Conservation (phyloP, 805 yeast species). For the Torulaspora indica region DNA sequence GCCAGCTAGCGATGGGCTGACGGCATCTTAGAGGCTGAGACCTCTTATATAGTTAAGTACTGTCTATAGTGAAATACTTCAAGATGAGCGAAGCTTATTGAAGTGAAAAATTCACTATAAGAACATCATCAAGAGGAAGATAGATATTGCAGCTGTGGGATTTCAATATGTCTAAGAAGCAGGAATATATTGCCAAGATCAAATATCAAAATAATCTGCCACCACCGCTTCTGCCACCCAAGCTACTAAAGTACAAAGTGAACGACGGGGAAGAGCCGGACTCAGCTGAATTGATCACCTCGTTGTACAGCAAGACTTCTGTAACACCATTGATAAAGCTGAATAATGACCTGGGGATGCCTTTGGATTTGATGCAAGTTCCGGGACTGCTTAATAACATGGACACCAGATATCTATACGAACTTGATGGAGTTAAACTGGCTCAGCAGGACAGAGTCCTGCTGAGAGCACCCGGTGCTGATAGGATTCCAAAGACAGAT, state of each 20-base stretch:
- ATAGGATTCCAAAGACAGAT: slow-evolving; percentile 35
- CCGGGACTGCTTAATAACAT: slow-evolving; percentile 64
- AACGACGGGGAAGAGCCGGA: slow-evolving; percentile 42
- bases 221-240: slow-evolving; percentile 90
- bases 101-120: slow-evolving; percentile 1
- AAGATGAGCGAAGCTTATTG: background rate
- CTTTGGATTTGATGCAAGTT: slow-evolving; percentile 61
- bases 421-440: slow-evolving; percentile 43
- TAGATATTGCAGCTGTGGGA: background rate
- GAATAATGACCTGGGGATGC: slow-evolving; percentile 67
- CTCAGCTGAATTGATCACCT: slow-evolving; percentile 56
- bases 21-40: background rate
- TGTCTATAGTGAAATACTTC: background rate
- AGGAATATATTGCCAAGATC: slow-evolving; percentile 74
- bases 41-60: background rate
- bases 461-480: slow-evolving; percentile 69
- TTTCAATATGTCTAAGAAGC: slow-evolving; percentile 46
- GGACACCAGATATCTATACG: slow-evolving; percentile 44
- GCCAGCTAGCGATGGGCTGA: background rate
- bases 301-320: slow-evolving; percentile 70
- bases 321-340: slow-evolving; percentile 57
- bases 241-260: slow-evolving; percentile 53
- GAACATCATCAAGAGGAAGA: background rate
- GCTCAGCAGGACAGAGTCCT: slow-evolving; percentile 76
- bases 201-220: slow-evolving; percentile 85